Evolutionary conservation across 1,139 yeast species (phyloP), one percentile per base, ranked within the genome.

Genomic region (Diutina rugosa): DNA sequence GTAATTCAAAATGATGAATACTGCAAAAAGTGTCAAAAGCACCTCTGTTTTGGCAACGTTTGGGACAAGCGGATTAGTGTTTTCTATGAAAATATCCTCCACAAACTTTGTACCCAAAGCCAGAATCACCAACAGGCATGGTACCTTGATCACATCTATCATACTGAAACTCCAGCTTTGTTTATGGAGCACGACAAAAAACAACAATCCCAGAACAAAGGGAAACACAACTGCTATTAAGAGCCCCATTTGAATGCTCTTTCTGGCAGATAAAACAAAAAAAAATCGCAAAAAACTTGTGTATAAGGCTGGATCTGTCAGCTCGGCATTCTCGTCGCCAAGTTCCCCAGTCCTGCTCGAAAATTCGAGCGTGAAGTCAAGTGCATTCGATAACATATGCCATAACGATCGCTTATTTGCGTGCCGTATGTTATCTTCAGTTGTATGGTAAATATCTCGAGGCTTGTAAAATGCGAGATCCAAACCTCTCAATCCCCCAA

Each of bases 391-490:
- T 55, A 87, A 73, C 96, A 90, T 90, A 67, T 87, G 93, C 85
- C 93, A 85, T 55, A 90, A 72, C 0, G 96, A 82, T 46, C 78
- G 81, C 59, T 77, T 79, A 44, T 85, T 72, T 12, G 90, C 77
- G 58, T 84, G 82, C 56, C 77, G 74, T 55, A 89, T 85, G 56
- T 81, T 80, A 66, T 91, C 98, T 55, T 81, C 76, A 14, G 74
- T 72, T 1, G 97, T 90, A 65, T 91, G 97, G 64, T 91, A 91
- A 55, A 87, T 71, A 56, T 88, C 83, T 64, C 98, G 78, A 29
- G 97, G 96, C 61, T 79, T 80, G 61, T 69, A 76, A 63, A 76
- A 76, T 1, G 80, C 80, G 59, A 76, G 80, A 68, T 91, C 97
- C 64, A 91, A 77, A 9, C 97, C 98, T 61, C 96, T 78, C 55